Evolutionary conservation across 1,284 basidiomycete species (phyloP), one percentile per base, ranked within the genome.

Genomic region (Malassezia dermatis): DNA sequence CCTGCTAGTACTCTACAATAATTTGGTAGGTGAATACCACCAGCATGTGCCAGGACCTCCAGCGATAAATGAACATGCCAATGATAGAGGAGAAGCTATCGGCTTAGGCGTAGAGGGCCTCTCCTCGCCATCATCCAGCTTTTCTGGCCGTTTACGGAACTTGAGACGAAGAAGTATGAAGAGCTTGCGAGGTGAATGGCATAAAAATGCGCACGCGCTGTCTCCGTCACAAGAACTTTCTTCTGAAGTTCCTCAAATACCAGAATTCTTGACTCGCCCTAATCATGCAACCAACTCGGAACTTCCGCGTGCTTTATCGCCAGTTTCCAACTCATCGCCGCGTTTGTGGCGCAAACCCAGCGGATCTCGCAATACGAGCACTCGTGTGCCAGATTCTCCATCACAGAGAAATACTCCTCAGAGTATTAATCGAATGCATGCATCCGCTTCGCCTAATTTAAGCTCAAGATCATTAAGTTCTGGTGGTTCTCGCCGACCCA

Each of bases 261-360:
- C 37, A 12, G 37, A 39, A 10, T 10, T 21, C 17, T 8, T 21
- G 10, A 1, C 37, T 39, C 37, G 37, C 19, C n/a, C 37, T 4
- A 39, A 19, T 21, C 37, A 19, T 3, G 15, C 37, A 5, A 12
- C 19, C 6, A 4, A 15, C 10, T 32, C 19, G 17, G 27, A 21
- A 13, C 19, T 21, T 19, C 44, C 44, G 17, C 30, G 44, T 15
- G 28, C 44, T 10, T n/a, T 28, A 27, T 46, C 41, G 41, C 41
- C 41, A 3, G 41, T 24, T 12, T 28, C 19, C 19, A 35, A 39
- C 15, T 8, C 31, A 24, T 48, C 46, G 4, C 51, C 51, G 13
- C 37, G 34, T 15, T 32, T 53, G 4, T 53, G 51, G 51, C 44
- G 45, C 23, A 53, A 53, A 23, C 28, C 40, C 27, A 53, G 51